Base-by-base conservation (phyloP, 257 asterid species). In the Solanum sejunctum region DNA sequence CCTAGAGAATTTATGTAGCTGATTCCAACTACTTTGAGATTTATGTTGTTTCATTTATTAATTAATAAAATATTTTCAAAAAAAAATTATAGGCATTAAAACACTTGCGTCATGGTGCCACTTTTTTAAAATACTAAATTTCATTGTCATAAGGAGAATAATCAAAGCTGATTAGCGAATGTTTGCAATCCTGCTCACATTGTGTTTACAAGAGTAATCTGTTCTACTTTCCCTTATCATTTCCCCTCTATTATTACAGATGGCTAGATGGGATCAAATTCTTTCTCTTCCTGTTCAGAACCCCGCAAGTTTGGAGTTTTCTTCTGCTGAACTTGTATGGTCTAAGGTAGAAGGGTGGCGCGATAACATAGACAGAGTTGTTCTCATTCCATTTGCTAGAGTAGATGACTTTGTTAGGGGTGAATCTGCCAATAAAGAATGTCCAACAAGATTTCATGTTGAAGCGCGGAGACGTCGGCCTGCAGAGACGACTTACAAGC, bases 201-300 rank as follows among this genome's bases (percentile, higher is more conserved):
- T 73, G 57, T 47, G 20, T 45, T 73, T 23, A 73, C 41, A 12
- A 73, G 81, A 2, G 61, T 75, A 75, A 23, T 49, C 23, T 47
- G 5, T 23, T 26, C 21, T 75, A 21, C 58, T 47, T 73, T 21
- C 58, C 43, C 60, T 73, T 47, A 47, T 73, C 58, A 75, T 75
- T 49, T 75, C 39, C 43, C 43, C n/a, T 75, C 43, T 49, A 52
- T 70, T 70, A 81, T 86, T 88, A 85, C 92, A 93, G 98, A 97
- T 97, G 99, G 98, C 99, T 88, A 91, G 99, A 84, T 97, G 98
- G 99, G 99, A 97, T 90, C 92, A 89, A 87, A 97, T 97, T 89
- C 91, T 95, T 67, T 93, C 98, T 52, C 93, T 97, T 79, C 99
- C 99, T 7, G 97, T 95, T 78, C 99, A 97, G 89, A 97, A 86